These are phyloP conservation scores for Phytophthora cajani DNA, from an alignment of 352 stramenopile genomes.

Conservation along the genomic window DNA sequence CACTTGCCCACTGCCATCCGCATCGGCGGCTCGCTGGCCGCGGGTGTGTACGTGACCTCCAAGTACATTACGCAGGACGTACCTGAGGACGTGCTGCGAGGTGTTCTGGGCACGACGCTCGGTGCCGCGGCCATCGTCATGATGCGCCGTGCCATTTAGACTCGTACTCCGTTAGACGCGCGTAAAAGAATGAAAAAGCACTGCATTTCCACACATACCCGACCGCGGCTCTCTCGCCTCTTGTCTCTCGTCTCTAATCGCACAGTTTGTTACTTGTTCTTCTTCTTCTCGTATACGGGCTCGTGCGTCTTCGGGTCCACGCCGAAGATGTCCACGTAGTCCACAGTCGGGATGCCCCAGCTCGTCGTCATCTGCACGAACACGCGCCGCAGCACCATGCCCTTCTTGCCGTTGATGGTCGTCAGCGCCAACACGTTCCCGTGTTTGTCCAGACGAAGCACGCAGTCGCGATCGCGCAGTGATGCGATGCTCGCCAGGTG, in stretches of 20 bases:
- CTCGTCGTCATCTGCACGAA: constrained; percentile 87
- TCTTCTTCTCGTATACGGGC: constrained; percentile 86
- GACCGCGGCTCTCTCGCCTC: constrained; percentile 26
- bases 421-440: constrained; percentile 69
- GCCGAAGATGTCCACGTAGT: constrained; percentile 86
- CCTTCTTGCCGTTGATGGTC: constrained; percentile 70
- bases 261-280: constrained; percentile 58
- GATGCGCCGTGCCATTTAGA: constrained; percentile 78
- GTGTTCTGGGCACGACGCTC: constrained; percentile 76
- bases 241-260: constrained; percentile 4
- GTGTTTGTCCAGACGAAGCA: constrained; percentile 62
- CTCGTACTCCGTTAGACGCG: constrained; percentile 6
- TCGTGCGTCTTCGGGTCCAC: constrained; percentile 67
- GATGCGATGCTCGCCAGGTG: constrained; percentile 62
- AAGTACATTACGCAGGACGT: constrained; percentile 86
- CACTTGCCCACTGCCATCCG: constrained; percentile 75
- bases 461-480: constrained; percentile 74
- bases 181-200: constrained; percentile 23
- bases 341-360: constrained; percentile 82
- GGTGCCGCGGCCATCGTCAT: constrained; percentile 77
- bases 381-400: constrained; percentile 75
- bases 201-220: constrained; percentile 34
- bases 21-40: constrained; percentile 68
- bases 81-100: constrained; percentile 75
- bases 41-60: constrained; percentile 78